Evolutionary conservation across 176 grass and related monocot genomes (phyloP), one percentile per base, ranked within the genome.

Genomic region (Oryza glaberrima): DNA sequence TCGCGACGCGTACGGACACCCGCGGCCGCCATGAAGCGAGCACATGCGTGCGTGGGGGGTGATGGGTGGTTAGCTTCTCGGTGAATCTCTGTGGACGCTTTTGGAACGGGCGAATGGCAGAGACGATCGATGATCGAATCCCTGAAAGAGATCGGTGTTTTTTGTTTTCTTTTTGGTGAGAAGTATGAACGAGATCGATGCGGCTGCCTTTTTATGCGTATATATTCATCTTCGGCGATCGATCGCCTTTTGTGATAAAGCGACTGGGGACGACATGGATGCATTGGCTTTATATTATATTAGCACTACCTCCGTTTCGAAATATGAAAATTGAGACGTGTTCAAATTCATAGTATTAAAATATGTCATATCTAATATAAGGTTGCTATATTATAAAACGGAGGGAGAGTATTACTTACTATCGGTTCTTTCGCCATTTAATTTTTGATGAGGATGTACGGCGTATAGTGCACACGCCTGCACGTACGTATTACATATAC

Each of bases 1-100:
- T 63, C 54, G 81, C 41, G 88, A 30, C 22, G 81, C 81, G 85
- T 91, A 87, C 89, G 81, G 76, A 84, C 81, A n/a, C 70, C 0
- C n/a, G 34, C 63, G 19, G 77, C 82, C 74, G 84, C 80, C 88
- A 86, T 90, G 84, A 82, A 67, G 73, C 83, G 15, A 78, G 83
- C 88, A 86, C 72, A 77, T 77, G 73, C 64, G 54, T 47, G 48
- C 48, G 4, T 16, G 48, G 7, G 30, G 30, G 30, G 30, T 32
- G 30, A 10, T 23, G 54, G 52, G 38, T 22, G 7, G 56, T 22
- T 61, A 61, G 83, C 82, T 91, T 88, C 80, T 81, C 68, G 89
- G 69, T 82, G 46, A 89, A 84, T 80, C 83, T 56, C 83, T 56
- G 67, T 82, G 26, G 70, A 46, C 63, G 23, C 63, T 45, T 49